Percentiles rank a stretch among this genome's conserved stretches.
Evolutionary conservation across 176 grass and related monocot species (phyloP).

Genomic region (Saccharum spontaneum): DNA sequence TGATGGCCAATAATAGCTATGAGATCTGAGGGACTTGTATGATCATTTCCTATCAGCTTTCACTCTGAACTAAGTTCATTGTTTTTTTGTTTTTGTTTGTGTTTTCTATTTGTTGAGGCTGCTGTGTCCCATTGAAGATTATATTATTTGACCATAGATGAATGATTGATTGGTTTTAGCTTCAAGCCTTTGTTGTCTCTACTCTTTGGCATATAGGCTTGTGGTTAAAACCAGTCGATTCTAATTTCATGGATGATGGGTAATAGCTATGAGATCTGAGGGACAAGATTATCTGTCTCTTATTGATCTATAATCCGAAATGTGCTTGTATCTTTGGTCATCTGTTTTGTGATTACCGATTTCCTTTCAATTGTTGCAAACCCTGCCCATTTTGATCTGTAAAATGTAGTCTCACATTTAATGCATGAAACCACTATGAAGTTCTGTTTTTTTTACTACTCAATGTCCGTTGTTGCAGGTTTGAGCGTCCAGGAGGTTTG

Average conservation of each 20-base stretch:
- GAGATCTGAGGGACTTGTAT: constrained; percentile 65
- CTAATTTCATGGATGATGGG: constrained; percentile 17
- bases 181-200: constrained; percentile 18
- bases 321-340: neutral
- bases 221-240: constrained; percentile 34
- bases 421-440: no score
- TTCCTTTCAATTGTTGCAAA: neutral
- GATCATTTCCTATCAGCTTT: neutral
- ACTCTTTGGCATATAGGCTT: constrained; percentile 21
- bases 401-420: neutral
- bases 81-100: neutral
- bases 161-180: constrained; percentile 37
- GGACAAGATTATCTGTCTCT: neutral
- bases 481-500: constrained; percentile 61
- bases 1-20: constrained; percentile 78
- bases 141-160: constrained; percentile 15
- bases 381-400: neutral
- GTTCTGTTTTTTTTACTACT: neutral
- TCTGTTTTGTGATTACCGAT: neutral
- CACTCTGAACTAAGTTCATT: neutral
- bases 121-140: neutral
- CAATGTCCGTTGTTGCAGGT: constrained; percentile 39
- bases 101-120: neutral
- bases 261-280: constrained; percentile 49
- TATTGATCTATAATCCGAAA: neutral